Evolutionary conservation across 805 yeast species (phyloP), one percentile per base, ranked within the genome.

Genomic region (Candida maesae): DNA sequence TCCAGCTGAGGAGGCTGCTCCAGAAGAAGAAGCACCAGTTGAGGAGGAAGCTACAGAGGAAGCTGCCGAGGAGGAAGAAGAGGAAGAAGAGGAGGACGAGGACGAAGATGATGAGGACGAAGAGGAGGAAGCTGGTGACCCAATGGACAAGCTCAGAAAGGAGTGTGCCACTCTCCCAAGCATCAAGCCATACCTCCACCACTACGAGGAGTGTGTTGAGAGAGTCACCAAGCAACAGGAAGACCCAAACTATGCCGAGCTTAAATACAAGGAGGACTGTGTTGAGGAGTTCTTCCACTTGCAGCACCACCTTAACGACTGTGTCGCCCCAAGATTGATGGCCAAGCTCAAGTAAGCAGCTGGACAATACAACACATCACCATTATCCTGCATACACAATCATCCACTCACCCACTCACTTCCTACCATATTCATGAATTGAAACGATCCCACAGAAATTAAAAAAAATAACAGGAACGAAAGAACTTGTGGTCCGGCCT

Each of bases 231-330:
- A 81, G 65, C 95, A 81, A 56, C 76, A 73, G 73, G 87, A 89
- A 70, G 90, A 86, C 61, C 84, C 77, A 53, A 95, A 73, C 55
- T 90, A 91, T 64, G 96, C 68, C 21, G 81, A 84, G 44, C 77
- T 76, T 58, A 80, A 73, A 10, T 74, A 87, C 75, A 91, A 91
- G 71, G 99, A 91, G 74, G 97, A 91, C 70, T 91, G 99, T 76
- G 84, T 91, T 48, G 98, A 91, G 70, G 99, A 91, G 70, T 91
- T 85, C 67, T 91, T 91, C 88, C 98, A 93, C 70, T 75, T 90
- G 65, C 88, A 88, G 67, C 97, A 91, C 68, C 87, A 95, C 73
- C 56, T 90, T 58, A 88, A 87, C 68, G 93, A 86, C 64, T 80
- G 95, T 73, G 88, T 83, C 64, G 88, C 95, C 49, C 95, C 95